Evolutionary conservation across 1,284 basidiomycete species (phyloP), one percentile per base, ranked within the genome.

Genomic region (Neolentinus lepideus): DNA sequence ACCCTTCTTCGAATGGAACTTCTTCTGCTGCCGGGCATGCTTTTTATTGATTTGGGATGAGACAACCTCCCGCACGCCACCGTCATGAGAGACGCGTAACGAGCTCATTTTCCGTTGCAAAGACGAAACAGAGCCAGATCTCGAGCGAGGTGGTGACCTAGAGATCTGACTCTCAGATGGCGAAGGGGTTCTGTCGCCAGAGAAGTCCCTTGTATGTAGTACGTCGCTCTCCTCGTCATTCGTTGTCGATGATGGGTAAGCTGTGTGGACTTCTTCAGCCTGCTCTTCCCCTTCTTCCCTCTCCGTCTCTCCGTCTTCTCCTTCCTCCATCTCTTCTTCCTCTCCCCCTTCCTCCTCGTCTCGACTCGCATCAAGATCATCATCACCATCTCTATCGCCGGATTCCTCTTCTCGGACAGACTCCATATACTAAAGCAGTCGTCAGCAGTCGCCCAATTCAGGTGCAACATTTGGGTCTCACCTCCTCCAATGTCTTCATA

Each of bases 401-500:
- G 67, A 67, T 31, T 66, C 70, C 48, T 70, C 71, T 46, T 71
- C 72, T 60, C 76, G 72, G 57, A 85, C 77, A 57, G 79, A 77
- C 68, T 90, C 77, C 79, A 84, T 81, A 63, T 60, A 56, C 52
- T 35, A 45, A 52, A n/a, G 22, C 3, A 48, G 36, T 21, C 29
- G 31, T 25, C 51, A 51, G 27, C 47, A 19, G 24, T 22, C 24
- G n/a, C 35, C 38, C 3, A 43, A 53, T 55, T n/a, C n/a, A 24
- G 52, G 27, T n/a, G 56, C 59, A 52, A 52, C 56, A 64, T n/a
- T n/a, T n/a, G 80, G 65, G 16, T 16, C 38, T 43, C 61, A 94
- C 93, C 75, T 93, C 85, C 71, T 94, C 91, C 53, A 98, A 74
- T 51, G 83, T 75, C 62, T 85, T 82, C 77, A 90, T 85, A 67